Evolutionary conservation across 225 moss, liverwort and hornwort genomes (phyloP), one percentile per base, ranked within the genome.

Genomic region (Pleurozium schreberi): DNA sequence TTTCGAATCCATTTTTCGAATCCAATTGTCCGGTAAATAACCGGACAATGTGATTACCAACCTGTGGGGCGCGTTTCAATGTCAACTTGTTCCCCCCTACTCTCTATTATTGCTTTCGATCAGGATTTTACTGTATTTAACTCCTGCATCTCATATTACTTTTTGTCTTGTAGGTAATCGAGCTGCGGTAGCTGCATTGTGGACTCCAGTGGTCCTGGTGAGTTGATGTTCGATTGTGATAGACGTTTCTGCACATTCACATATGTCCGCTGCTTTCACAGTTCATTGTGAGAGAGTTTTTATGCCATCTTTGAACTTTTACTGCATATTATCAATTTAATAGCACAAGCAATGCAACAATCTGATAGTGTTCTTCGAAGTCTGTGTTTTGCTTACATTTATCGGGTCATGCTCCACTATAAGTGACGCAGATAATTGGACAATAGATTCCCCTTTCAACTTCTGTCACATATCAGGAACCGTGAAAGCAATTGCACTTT

Each of bases 201-300:
- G 98, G 98, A 95, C 98, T 88, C 98, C 98, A 66, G 98, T 98
- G 60, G 49, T 98, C 83, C 66, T 98, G 95, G 98, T 98, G 91
- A 90, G 88, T 88, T 83, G 36, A 64, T 84, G 36, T 66, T 84
- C 45, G 42, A 86, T 76, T 42, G 59, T 53, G 59, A 76, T 49
- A 50, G n/a, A 84, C 53, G 58, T 63, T 65, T 49, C 64, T 73
- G 42, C 74, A 59, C 65, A 87, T 71, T 43, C 49, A 52, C 74
- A 65, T 84, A 27, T 42, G 59, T 50, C 75, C 67, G 63, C 33
- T 86, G 83, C 40, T 86, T 89, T 78, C 53, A 40, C 17, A 43
- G 45, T 82, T 12, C 78, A 79, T 7, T 49, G 30, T 60, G 77
- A 86, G 65, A n/a, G 47, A 40, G 47, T 40, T 79, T 34, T 43